phyloP scores from a whole-genome alignment of 768 basidiomycete genomes.

The Epithele typhae region DNA sequence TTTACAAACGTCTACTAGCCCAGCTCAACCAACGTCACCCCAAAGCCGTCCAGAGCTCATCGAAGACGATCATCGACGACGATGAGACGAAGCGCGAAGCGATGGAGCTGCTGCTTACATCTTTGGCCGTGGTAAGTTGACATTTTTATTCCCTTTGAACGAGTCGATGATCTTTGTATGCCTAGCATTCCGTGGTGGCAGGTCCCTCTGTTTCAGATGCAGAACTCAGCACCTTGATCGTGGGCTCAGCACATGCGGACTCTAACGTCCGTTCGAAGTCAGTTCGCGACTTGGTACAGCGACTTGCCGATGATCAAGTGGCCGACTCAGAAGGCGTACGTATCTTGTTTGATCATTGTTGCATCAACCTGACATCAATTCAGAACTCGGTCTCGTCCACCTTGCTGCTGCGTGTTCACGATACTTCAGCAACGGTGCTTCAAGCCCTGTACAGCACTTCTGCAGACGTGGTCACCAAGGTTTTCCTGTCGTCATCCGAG shows the following conservation, averaged over 20 bases:
- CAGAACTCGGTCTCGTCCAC: constrained; percentile 60
- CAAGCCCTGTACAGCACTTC: constrained; percentile 61
- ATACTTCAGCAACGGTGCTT: constrained; percentile 57
- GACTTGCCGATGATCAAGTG: constrained; percentile 25
- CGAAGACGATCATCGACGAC: constrained; percentile 32
- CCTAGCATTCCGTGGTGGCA: too few relatives aligned
- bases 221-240: constrained; percentile 26
- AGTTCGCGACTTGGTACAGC: constrained; percentile 51
- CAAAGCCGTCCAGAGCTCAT: constrained; percentile 38
- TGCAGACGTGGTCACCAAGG: constrained; percentile 29
- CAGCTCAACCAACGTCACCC: constrained; percentile 66
- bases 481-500: not conserved
- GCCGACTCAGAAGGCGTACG: constrained; percentile 42
- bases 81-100: constrained; percentile 31
- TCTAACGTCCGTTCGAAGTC: constrained; percentile 53
- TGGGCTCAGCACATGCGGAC: constrained; percentile 63
- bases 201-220: not conserved
- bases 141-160: too few relatives aligned
- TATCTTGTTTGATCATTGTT: not conserved
- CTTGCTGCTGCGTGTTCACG: constrained; percentile 65
- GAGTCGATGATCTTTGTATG: too few relatives aligned
- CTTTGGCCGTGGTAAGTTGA: constrained; percentile 53
- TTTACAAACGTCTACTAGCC: constrained; percentile 38
- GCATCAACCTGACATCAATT: constrained; percentile 2
- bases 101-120: constrained; percentile 52